Conservation (phyloP, 371 early-diverging fungal genomes). For the Paraphysoderma sedebokerense region DNA sequence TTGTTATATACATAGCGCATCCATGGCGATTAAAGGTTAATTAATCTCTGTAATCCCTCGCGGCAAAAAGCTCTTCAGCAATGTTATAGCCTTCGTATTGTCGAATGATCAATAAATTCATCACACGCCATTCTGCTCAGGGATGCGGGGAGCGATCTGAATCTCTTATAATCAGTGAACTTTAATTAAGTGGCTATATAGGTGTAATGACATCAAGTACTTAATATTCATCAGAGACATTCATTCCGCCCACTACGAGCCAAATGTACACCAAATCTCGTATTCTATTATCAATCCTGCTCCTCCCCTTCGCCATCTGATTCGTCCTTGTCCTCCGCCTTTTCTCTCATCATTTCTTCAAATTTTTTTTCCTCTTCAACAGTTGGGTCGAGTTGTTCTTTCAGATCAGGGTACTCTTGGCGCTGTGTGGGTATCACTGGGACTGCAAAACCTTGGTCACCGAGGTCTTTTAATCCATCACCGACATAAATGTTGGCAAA, state of each 20-base stretch:
- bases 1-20: too few species aligned
- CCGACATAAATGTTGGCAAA: slow-evolving; percentile 34
- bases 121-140: too few species aligned
- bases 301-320: slow-evolving; percentile 1
- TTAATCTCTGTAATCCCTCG: too few species aligned
- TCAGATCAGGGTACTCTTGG: slow-evolving; percentile 15
- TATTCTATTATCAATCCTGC: not conserved
- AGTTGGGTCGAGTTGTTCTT: slow-evolving; percentile 22
- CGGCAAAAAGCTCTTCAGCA: too few species aligned
- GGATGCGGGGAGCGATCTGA: too few species aligned
- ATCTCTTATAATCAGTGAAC: not conserved
- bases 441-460: slow-evolving; percentile 5
- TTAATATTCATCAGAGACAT: not conserved
- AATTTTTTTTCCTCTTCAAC: slow-evolving; percentile 24
- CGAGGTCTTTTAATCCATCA: slow-evolving; percentile 22
- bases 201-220: not conserved
- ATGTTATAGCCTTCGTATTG: too few species aligned
- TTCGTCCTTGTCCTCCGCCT: slow-evolving; percentile 2
- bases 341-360: slow-evolving; percentile 11
- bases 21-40: too few species aligned
- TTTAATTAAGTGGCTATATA: not conserved
- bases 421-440: slow-evolving; percentile 16
- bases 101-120: too few species aligned
- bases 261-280: too few species aligned
- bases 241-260: too few species aligned